Evolutionary conservation across 257 asterid genomes (phyloP), one percentile per base, ranked within the genome.

Genomic region (Solanum piurae): DNA sequence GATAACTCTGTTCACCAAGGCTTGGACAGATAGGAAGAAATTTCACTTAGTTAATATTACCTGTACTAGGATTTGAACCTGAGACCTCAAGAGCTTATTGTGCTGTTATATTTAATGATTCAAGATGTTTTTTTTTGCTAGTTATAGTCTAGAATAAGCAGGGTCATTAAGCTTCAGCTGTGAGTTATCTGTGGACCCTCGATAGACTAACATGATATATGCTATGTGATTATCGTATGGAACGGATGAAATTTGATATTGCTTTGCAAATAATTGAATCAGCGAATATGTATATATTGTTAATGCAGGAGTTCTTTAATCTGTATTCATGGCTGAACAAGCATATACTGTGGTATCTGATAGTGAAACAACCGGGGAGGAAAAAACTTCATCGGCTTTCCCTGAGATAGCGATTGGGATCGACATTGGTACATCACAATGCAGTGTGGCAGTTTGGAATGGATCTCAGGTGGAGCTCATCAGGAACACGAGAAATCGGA

Each of bases 381-480:
- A 93, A 13, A 94, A 94, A 84, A 44, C 96, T 10, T 89, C 94
- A 2, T 86, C 94, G 5, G 85, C 90, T n/a, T 77, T 86, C 55
- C 91, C 93, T 3, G 98, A 96, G 80, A 84, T 91, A 33, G 97
- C 99, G 4, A 89, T 96, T 62, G 99, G 99, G 9, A 93, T 96
- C 9, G 99, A 95, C 91, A 93, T 96, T 14, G 98, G 99, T 84
- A 96, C 98, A 5, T 96, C 98, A 37, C 98, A 96, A 46, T 95
- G 98, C 62, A 94, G 98, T 12, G 91, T 94, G 25, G 99, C 99
- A 3, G 91, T 95, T 38, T 96, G 98, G 98, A 93, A 88, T 72
- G 98, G 98, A 49, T 92, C 95, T 11, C 93, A 93, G 73, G 92
- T 94, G 8, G 96, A 94, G 89, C 94, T 96, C 34, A 88, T 96